These are phyloP conservation scores for Globisporangium apiculatum DNA, from an alignment of 352 stramenopile genomes.

Conservation along the genomic window DNA sequence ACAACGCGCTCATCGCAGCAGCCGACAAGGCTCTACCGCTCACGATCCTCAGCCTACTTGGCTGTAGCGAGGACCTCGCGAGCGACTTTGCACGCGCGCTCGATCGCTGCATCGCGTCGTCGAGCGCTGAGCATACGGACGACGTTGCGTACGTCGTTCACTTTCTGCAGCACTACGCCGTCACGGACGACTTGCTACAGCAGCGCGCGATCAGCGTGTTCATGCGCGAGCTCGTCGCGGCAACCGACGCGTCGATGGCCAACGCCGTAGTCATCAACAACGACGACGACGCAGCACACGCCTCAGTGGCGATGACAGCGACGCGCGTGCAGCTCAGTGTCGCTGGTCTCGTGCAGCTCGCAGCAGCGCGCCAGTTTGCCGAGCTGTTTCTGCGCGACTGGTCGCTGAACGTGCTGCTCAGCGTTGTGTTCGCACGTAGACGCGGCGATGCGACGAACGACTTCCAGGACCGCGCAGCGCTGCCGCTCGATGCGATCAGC, in stretches of 20 bases:
- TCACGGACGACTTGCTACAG: conserved; percentile 42
- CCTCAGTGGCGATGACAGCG: conserved; percentile 2
- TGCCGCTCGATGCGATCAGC: conserved; percentile 23
- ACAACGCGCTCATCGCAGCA: conserved; percentile 39
- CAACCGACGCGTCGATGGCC: conserved; percentile 5
- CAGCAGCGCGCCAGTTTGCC: conserved; percentile 30
- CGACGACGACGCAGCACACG: conserved; percentile 9
- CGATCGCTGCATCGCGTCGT: conserved; percentile 24
- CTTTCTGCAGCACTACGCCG: conserved; percentile 56
- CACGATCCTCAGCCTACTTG: conserved; percentile 53
- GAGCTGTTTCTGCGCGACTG: conserved; percentile 43
- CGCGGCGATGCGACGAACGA: conserved; percentile 28
- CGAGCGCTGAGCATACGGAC: conserved; percentile 20
- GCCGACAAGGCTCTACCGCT: conserved; percentile 52
- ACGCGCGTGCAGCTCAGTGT: conserved; percentile 22
- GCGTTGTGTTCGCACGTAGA: conserved; percentile 28
- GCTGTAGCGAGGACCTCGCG: conserved; percentile 65
- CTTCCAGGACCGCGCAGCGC: conserved; percentile 29
- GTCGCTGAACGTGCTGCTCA: conserved; percentile 37
- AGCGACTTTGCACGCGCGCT: conserved; percentile 48
- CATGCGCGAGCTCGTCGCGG: conserved; percentile 29
- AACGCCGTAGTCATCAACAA: conserved; percentile 8
- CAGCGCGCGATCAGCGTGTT: conserved; percentile 41
- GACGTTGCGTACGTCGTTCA: conserved; percentile 45
- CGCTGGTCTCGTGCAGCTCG: conserved; percentile 30